These are phyloP conservation scores for Penicillium brasilianum DNA, from an alignment of 2,329 filamentous ascomycete species.

Conservation along the genomic window DNA sequence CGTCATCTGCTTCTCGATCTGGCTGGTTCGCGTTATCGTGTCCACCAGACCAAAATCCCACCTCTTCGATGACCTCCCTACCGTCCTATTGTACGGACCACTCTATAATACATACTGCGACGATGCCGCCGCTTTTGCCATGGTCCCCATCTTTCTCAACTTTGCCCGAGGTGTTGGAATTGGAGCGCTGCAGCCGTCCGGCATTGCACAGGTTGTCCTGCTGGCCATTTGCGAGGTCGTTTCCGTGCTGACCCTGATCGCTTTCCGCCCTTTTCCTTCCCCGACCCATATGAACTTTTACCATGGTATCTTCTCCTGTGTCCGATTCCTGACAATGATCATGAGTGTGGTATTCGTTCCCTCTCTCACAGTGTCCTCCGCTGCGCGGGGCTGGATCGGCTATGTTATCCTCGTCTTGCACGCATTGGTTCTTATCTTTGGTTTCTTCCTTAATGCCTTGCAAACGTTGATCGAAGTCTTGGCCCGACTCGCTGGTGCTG, in stretches of 20 bases:
- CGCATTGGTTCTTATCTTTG: constrained; percentile 81
- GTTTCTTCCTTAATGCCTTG: constrained; percentile 89
- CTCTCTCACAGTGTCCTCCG: constrained; percentile 76
- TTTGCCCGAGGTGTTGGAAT: constrained; percentile 87
- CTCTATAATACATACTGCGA: constrained; percentile 98
- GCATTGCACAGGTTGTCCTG: constrained; percentile 89
- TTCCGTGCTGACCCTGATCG: constrained; percentile 81
- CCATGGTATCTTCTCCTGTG: constrained; percentile 79
- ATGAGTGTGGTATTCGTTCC: constrained; percentile 85
- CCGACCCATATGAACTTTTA: constrained; percentile 98
- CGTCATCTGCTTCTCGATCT: constrained; percentile 74
- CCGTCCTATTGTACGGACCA: constrained; percentile 85
- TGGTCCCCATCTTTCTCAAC: constrained; percentile 83
- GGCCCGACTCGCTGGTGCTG: constrained; percentile 80
- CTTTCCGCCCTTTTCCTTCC: constrained; percentile 86
- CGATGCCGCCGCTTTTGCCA: constrained; percentile 85
- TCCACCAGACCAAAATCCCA: constrained; percentile 81
- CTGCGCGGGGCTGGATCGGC: constrained; percentile 89
- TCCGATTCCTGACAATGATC: constrained; percentile 76
- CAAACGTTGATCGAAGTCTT: constrained; percentile 90
- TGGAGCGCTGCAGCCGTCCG: constrained; percentile 88
- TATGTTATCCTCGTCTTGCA: constrained; percentile 90
- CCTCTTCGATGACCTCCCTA: constrained; percentile 91
- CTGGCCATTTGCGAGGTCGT: constrained; percentile 94
- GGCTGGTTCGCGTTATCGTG: constrained; percentile 81